Percentiles rank a stretch among this genome's conserved stretches.
Evolutionary conservation across 2,329 filamentous ascomycete species (phyloP).

Genomic region (Cercospora brassicicola): DNA sequence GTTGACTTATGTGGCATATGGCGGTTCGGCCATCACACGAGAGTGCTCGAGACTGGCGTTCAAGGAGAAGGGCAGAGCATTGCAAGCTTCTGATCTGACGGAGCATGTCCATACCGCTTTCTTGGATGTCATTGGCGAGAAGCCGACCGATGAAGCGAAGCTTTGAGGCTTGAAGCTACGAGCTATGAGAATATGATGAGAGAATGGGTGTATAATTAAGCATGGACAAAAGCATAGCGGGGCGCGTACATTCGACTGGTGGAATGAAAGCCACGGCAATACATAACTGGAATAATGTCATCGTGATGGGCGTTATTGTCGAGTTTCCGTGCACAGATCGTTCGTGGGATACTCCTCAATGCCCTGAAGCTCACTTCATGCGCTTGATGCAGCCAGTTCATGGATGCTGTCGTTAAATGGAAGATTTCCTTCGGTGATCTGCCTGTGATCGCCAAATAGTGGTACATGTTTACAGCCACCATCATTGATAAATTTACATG

Average conservation of each 20-base stretch:
- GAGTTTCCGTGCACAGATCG: too few relatives aligned
- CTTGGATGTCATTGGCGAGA: slow-evolving; percentile 73
- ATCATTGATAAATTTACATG: neutral
- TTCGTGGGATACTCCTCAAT: neutral
- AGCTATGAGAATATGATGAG: neutral
- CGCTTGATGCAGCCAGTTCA: too few relatives aligned
- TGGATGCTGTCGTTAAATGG: neutral
- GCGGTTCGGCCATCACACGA: slow-evolving; percentile 81
- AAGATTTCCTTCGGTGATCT: neutral
- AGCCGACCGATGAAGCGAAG: slow-evolving; percentile 35
- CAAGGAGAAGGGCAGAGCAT: slow-evolving; percentile 75
- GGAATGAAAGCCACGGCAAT: neutral
- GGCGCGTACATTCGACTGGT: neutral
- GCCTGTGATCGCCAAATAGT: neutral
- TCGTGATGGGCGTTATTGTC: too few relatives aligned
- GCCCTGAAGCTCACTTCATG: too few relatives aligned
- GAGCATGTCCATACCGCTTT: slow-evolving; percentile 86
- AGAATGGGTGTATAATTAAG: neutral
- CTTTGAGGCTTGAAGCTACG: slow-evolving; percentile 26
- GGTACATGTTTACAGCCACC: neutral
- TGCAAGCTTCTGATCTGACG: slow-evolving; percentile 92
- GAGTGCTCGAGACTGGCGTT: slow-evolving; percentile 89
- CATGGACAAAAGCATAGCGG: slow-evolving; percentile 17
- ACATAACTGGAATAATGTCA: neutral
- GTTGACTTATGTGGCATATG: slow-evolving; percentile 77